Evolutionary conservation across 208 protist genomes (phyloP).

Genomic region (Wallacemonas rigidus): DNA sequence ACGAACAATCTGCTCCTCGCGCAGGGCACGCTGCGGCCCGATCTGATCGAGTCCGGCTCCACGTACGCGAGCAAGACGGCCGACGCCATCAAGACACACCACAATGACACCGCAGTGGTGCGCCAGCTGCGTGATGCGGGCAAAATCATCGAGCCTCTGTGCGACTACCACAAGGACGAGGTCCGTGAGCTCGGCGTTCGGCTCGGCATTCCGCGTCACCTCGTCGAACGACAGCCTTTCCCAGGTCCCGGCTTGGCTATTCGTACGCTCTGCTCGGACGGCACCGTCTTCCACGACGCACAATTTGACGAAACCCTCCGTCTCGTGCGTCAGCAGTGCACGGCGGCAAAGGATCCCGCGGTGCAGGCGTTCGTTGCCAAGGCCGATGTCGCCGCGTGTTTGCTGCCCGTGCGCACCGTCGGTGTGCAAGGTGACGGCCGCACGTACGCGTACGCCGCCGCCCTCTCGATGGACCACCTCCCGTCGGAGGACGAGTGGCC

Average conservation of each 20-base stretch:
- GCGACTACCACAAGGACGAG: constrained; percentile 98
- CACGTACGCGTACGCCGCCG: constrained; percentile 94
- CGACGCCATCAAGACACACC: constrained; percentile 98
- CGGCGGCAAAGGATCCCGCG: constrained; percentile 5
- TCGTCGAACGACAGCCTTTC: constrained; percentile 95
- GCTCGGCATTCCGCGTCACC: constrained; percentile 92
- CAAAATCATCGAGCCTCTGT: constrained; percentile 96
- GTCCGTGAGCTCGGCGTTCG: constrained; percentile 92
- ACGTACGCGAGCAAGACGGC: constrained; percentile 80
- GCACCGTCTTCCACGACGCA: constrained; percentile 50
- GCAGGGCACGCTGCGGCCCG: constrained; percentile 97
- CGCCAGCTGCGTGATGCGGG: constrained; percentile 91
- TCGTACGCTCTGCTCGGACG: constrained; percentile 93
- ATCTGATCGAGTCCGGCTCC: constrained; percentile 97
- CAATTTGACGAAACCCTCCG: constrained; percentile 46
- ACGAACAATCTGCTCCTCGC: constrained; percentile 76
- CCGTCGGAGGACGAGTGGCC: constrained; percentile 73
- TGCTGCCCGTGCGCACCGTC: constrained; percentile 94
- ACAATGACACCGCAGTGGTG: constrained; percentile 98
- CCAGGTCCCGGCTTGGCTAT: constrained; percentile 98
- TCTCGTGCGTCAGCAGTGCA: constrained; percentile 38
- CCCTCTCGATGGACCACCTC: constrained; percentile 65
- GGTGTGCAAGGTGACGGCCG: constrained; percentile 97
- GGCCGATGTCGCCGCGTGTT: constrained; percentile 30
- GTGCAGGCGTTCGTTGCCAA: constrained; percentile 16